Evolutionary conservation across 345 rosid species (phyloP).

Genomic region (Salix suchowensis): DNA sequence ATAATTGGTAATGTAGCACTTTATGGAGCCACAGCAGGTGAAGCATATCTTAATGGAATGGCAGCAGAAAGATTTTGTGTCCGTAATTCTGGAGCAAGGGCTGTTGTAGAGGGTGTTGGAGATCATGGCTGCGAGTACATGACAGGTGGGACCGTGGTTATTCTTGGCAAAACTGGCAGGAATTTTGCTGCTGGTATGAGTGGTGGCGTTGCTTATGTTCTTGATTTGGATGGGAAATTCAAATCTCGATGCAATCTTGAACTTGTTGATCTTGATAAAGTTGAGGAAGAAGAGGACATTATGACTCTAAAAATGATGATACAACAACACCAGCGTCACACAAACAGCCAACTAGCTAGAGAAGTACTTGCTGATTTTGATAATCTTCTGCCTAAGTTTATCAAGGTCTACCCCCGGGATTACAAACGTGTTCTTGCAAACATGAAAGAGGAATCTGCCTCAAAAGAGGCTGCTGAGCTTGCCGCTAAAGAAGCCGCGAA

Average conservation of each 20-base stretch:
- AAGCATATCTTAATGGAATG: slow-evolving; percentile 97
- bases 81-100: slow-evolving; percentile 97
- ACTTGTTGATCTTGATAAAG: slow-evolving; percentile 90
- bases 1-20: slow-evolving; percentile 97
- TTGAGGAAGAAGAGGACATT: slow-evolving; percentile 87
- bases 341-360: slow-evolving; percentile 80
- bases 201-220: slow-evolving; percentile 94
- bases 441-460: slow-evolving; percentile 55
- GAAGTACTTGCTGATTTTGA: slow-evolving; percentile 82
- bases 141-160: slow-evolving; percentile 97
- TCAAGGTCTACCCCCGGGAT: slow-evolving; percentile 95
- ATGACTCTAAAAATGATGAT: slow-evolving; percentile 89
- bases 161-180: slow-evolving; percentile 96
- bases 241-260: slow-evolving; percentile 78
- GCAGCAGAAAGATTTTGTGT: slow-evolving; percentile 99
- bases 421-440: slow-evolving; percentile 84
- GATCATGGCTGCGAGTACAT: slow-evolving; percentile 99
- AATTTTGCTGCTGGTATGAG: slow-evolving; percentile 99
- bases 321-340: slow-evolving; percentile 93
- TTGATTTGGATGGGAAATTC: slow-evolving; percentile 79
- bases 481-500: slow-evolving; percentile 49
- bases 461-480: slow-evolving; percentile 30
- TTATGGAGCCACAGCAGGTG: slow-evolving; percentile 87
- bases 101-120: slow-evolving; percentile 99
- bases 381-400: slow-evolving; percentile 63